phyloP scores from a whole-genome alignment of 768 basidiomycete genomes.

The Xerocomellus chrysenteron region DNA sequence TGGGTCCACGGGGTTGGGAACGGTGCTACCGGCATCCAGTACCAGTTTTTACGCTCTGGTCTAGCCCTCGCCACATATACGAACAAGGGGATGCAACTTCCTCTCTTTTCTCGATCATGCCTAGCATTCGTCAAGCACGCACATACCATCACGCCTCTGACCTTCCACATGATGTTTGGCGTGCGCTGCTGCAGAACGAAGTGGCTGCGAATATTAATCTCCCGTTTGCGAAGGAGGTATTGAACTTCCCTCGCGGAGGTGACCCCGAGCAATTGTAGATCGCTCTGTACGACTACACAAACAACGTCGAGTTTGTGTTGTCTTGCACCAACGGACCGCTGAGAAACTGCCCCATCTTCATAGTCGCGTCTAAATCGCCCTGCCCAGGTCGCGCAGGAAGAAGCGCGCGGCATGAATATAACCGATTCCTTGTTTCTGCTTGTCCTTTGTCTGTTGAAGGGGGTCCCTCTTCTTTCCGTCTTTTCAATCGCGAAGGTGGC shows the following conservation, averaged over 20 bases:
- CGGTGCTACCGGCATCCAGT: too few species aligned
- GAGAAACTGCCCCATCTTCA: constrained; percentile 12
- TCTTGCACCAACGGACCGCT: constrained; percentile 7
- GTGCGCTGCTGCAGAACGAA: constrained; percentile 28
- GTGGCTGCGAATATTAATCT: constrained; percentile 39
- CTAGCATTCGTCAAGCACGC: background rate
- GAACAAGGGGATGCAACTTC: background rate
- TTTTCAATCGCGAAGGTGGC: constrained; percentile 55
- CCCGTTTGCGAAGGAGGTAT: constrained; percentile 36
- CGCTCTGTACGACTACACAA: constrained; percentile 17
- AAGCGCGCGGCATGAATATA: background rate
- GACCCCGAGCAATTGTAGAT: constrained; percentile 31
- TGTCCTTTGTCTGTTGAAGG: constrained; percentile 5
- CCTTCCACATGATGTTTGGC: constrained; percentile 28
- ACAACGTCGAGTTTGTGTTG: constrained; percentile 6
- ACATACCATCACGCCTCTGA: constrained; percentile 6
- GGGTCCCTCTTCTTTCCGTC: constrained; percentile 44
- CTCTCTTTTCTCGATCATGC: constrained; percentile 13
- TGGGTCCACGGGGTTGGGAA: background rate
- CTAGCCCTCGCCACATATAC: background rate
- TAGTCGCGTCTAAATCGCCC: constrained; percentile 13
- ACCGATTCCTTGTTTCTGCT: background rate
- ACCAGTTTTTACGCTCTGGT: background rate
- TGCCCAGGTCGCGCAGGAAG: background rate
- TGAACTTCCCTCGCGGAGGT: background rate